phyloP scores from a whole-genome alignment of 2,329 filamentous ascomycete species.

The Penicillium sp. region DNA sequence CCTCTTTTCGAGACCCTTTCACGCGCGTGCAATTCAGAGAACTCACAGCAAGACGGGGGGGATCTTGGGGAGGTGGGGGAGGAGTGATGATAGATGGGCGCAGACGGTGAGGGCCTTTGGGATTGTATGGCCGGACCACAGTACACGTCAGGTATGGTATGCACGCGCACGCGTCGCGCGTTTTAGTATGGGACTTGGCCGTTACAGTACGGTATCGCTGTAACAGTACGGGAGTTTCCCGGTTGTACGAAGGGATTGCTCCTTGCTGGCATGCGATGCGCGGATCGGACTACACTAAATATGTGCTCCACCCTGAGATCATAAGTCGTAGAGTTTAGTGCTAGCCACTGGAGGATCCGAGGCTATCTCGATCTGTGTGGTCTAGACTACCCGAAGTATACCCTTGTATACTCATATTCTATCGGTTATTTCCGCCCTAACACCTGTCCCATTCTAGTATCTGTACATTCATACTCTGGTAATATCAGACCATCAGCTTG shows the following conservation, averaged over 20 bases:
- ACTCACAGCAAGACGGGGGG: not conserved
- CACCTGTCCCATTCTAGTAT: too few relatives aligned
- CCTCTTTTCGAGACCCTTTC: not conserved
- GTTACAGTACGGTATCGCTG: constrained; percentile 15
- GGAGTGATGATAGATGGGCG: constrained; percentile 18
- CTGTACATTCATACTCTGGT: not conserved
- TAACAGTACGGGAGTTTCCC: constrained; percentile 25
- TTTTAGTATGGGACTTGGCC: constrained; percentile 14
- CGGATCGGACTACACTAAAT: not conserved
- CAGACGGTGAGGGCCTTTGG: constrained; percentile 25
- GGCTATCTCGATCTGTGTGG: too few relatives aligned
- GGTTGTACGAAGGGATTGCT: constrained; percentile 7
- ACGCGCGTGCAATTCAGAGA: not conserved
- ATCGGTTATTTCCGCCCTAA: too few relatives aligned
- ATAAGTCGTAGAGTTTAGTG: too few relatives aligned
- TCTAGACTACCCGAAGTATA: too few relatives aligned
- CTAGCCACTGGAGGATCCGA: too few relatives aligned
- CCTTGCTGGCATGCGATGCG: constrained; percentile 11
- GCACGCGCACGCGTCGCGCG: constrained; percentile 33
- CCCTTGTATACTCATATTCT: too few relatives aligned
- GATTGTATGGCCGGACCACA: constrained; percentile 10
- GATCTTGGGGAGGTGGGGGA: constrained; percentile 13
- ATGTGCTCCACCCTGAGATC: constrained; percentile 5
- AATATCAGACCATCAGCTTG: constrained; percentile 5
- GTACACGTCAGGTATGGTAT: constrained; percentile 34